phyloP scores from a whole-genome alignment of 352 stramenopile genomes.

The Globisporangium radiosum region DNA sequence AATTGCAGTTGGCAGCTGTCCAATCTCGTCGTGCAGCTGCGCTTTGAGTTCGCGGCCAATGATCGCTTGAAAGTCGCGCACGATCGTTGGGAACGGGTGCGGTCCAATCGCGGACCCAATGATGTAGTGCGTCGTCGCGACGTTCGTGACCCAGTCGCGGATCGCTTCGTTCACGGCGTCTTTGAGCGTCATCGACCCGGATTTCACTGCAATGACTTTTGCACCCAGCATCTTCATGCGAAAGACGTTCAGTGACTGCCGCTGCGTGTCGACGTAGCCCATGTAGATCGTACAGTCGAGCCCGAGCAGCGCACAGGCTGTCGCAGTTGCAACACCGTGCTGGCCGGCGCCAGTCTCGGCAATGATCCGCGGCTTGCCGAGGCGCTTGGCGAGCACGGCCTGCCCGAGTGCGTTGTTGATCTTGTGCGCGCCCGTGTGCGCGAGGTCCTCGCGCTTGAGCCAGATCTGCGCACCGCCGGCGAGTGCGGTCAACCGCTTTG shows the following conservation, averaged over 20 bases:
- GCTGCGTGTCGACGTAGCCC: slow-evolving; percentile 96
- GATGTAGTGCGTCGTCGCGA: slow-evolving; percentile 97
- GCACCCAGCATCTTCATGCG: slow-evolving; percentile 99
- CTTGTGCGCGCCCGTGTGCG: slow-evolving; percentile 98
- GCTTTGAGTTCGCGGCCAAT: slow-evolving; percentile 94
- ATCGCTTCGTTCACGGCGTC: slow-evolving; percentile 99
- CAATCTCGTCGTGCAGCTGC: slow-evolving; percentile 94
- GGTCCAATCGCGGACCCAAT: slow-evolving; percentile 97
- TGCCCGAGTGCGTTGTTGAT: slow-evolving; percentile 99
- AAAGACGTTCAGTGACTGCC: slow-evolving; percentile 98
- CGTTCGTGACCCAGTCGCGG: slow-evolving; percentile 98
- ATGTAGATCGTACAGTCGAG: slow-evolving; percentile 98
- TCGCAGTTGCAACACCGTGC: slow-evolving; percentile 97
- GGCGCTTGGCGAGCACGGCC: slow-evolving; percentile 91
- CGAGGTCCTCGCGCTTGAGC: slow-evolving; percentile 98
- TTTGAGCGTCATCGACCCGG: slow-evolving; percentile 95
- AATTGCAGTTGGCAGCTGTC: slow-evolving; percentile 93
- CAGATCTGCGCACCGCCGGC: slow-evolving; percentile 94
- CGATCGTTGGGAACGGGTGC: slow-evolving; percentile 98
- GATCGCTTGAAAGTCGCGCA: slow-evolving; percentile 96
- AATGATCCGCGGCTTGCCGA: slow-evolving; percentile 98
- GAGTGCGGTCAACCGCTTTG: slow-evolving; percentile 92
- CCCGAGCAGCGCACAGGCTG: slow-evolving; percentile 93
- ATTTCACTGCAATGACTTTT: slow-evolving; percentile 96
- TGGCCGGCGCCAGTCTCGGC: slow-evolving; percentile 97